A percentile compares a stretch with the other conserved stretches of the same genome.
Conservation (phyloP, 352 stramenopile species). For the Halophytophthora polymorphica region DNA sequence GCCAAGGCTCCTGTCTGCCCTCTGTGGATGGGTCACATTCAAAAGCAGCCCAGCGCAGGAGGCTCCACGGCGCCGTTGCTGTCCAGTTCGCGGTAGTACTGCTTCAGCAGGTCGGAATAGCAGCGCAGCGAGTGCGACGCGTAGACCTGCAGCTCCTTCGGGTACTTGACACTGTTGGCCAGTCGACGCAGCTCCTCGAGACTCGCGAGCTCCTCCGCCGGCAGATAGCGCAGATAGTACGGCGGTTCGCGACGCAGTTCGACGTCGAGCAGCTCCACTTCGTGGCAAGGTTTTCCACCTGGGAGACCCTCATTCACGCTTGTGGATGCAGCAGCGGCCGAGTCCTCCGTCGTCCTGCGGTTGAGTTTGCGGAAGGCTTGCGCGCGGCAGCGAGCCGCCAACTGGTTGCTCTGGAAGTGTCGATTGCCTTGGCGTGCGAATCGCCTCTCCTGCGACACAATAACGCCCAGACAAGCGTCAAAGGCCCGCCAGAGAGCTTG, state of each 20-base stretch:
- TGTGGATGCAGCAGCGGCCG: slow-evolving; percentile 27
- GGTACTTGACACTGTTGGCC: slow-evolving; percentile 54
- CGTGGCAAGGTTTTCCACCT: slow-evolving; percentile 46
- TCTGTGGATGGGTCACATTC: not conserved
- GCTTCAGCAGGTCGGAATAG: slow-evolving; percentile 64
- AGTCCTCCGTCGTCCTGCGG: slow-evolving; percentile 30
- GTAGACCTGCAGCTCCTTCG: slow-evolving; percentile 55
- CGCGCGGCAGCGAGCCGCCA: slow-evolving; percentile 44
- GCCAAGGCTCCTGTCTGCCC: no score
- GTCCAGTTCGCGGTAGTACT: slow-evolving; percentile 62
- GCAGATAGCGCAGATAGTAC: slow-evolving; percentile 72
- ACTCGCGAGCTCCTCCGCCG: slow-evolving; percentile 54
- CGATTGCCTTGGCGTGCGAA: slow-evolving; percentile 55
- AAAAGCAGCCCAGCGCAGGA: slow-evolving; percentile 53
- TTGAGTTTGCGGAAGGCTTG: slow-evolving; percentile 59
- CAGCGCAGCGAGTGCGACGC: slow-evolving; percentile 47
- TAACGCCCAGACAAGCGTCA: slow-evolving; percentile 61
- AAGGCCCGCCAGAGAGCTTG: slow-evolving; percentile 76
- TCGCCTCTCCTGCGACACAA: slow-evolving; percentile 56
- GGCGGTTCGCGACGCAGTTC: slow-evolving; percentile 61
- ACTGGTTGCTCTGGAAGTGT: slow-evolving; percentile 54
- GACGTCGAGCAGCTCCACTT: slow-evolving; percentile 54
- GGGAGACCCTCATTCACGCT: slow-evolving; percentile 59
- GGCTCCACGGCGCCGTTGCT: slow-evolving; percentile 39
- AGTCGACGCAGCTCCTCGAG: slow-evolving; percentile 60